Percentiles rank a stretch among this genome's conserved stretches.
These are phyloP conservation scores for Verticillium alfalfae DNA, from an alignment of 2,329 filamentous ascomycete genomes.

Conservation along the genomic window DNA sequence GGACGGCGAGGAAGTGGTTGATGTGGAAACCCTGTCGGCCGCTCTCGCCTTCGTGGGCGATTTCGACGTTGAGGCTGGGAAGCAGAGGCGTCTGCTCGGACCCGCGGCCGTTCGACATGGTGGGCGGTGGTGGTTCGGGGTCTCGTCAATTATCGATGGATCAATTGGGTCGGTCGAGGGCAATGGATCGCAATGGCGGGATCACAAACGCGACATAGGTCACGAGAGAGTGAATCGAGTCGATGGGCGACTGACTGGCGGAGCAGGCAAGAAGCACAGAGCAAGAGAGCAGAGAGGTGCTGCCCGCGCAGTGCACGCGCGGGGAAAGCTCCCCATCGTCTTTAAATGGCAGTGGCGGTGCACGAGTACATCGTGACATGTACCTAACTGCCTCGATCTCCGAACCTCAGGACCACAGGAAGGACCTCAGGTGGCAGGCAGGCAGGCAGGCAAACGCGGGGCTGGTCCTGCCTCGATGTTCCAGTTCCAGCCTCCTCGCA, in stretches of 20 bases:
- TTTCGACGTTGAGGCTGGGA: constrained; percentile 11
- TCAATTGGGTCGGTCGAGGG: background rate
- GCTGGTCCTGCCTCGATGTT: no score
- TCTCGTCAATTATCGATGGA: background rate
- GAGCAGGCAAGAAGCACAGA: background rate
- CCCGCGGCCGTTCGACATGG: background rate
- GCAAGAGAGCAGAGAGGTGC: background rate
- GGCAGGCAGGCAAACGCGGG: no score
- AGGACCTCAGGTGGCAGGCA: no score
- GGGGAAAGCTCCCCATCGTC: background rate
- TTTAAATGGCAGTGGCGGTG: background rate
- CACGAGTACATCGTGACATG: background rate
- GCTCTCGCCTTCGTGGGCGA: constrained; percentile 34
- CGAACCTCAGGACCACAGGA: no score
- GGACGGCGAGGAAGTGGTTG: constrained; percentile 32
- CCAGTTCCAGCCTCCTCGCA: no score
- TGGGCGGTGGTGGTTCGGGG: background rate
- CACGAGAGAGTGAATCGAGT: background rate
- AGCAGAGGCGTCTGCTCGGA: constrained; percentile 21
- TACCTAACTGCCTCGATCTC: background rate
- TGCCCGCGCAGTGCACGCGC: background rate
- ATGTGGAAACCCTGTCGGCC: constrained; percentile 36
- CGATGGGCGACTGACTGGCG: background rate
- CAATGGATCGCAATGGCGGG: background rate
- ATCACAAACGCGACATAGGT: background rate